Evolutionary conservation across 179 eudicot genomes (phyloP), one percentile per base, ranked within the genome.

Genomic region (Dionaea muscipula): DNA sequence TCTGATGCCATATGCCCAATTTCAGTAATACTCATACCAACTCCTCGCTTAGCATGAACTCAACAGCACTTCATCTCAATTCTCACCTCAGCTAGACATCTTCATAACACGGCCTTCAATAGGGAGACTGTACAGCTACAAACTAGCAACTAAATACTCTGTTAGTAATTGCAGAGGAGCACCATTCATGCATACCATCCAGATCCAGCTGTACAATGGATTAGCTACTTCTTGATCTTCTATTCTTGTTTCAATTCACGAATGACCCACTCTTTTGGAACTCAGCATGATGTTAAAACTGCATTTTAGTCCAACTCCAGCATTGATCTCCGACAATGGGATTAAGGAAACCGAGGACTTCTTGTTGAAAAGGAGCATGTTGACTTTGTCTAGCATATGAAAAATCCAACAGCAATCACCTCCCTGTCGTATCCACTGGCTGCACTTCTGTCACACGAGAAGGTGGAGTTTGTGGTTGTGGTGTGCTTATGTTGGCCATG

Each of bases 391-490:
- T 22, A 27, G 31, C 39, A n/a, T 18, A 5, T 24, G 13, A 59
- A 35, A 24, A 31, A 41, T 37, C 50, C 26, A 31, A 26, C 22
- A 57, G 54, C 58, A 41, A 48, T 73, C 71, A 78, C 58, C 48
- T 55, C 24, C 71, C 78, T 22, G 81, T 37, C 10, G 65, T 54
- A 51, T 73, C 69, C 6, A 36, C 56, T 33, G 70, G 60, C 39
- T 75, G 78, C 53, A 67, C 67, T 64, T 70, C 63, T 25, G 65
- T 28, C 36, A 75, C 65, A 53, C 43, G 65, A 47, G 83, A 46
- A 12, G 80, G 60, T 23, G 90, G 81, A 63, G 76, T 77, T 46
- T 79, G 84, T 53, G 81, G 84, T 47, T 39, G 63, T 43, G 83
- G 76, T 3, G 70, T 71, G 68, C 70, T 58, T 47, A 69, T 72